Conservation (phyloP, 2,329 filamentous ascomycete species). For the Fusarium chaquense region DNA sequence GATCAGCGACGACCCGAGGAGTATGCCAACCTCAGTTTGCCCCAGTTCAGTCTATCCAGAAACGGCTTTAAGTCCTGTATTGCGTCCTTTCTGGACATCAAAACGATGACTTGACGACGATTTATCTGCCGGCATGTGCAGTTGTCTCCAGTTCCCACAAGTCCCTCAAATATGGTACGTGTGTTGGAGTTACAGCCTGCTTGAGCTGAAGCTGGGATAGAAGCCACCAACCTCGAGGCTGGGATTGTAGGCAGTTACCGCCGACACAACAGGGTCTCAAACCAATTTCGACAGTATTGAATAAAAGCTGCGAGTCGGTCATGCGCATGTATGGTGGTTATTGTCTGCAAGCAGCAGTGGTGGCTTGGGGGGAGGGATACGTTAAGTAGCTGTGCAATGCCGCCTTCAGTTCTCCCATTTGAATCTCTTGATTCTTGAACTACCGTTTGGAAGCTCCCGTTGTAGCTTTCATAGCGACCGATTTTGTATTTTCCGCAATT, state of each 20-base stretch:
- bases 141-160: neutral
- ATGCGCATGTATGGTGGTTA: neutral
- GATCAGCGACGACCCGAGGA: neutral
- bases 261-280: neutral
- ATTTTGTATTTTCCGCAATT: neutral
- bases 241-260: too few species aligned
- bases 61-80: neutral
- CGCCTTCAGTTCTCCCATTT: neutral
- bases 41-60: neutral
- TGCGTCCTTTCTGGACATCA: neutral
- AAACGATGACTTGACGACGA: neutral
- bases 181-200: neutral
- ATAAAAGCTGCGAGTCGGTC: neutral
- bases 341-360: neutral
- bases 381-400: slow-evolving; percentile 1
- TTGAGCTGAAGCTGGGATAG: neutral
- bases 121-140: neutral
- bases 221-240: neutral
- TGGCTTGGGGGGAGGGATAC: neutral
- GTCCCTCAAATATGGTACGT: neutral
- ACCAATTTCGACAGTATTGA: neutral
- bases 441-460: neutral
- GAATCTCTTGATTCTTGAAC: neutral
- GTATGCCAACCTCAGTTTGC: neutral
- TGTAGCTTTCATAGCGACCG: neutral